phyloP scores from a whole-genome alignment of 345 rosid genomes.

The Ceriops zippeliana region DNA sequence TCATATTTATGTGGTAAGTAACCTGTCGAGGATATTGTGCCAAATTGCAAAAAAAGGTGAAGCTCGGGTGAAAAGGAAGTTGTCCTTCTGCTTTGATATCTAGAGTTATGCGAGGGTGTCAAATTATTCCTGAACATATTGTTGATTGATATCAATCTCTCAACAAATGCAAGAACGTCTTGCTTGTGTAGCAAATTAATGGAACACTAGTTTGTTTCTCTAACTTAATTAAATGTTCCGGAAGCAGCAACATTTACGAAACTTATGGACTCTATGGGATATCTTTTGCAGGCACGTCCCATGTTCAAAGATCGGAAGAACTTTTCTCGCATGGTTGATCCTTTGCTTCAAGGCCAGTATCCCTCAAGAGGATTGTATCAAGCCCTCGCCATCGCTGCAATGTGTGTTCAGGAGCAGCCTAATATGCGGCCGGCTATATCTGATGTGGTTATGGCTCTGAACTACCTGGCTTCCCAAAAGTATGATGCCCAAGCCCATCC shows the following conservation, averaged over 20 bases:
- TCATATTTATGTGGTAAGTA: too few species aligned
- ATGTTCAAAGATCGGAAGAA: slow-evolving; percentile 42
- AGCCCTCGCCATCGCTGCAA: slow-evolving; percentile 44
- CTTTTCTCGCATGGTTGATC: slow-evolving; percentile 38
- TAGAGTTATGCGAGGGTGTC: too few species aligned
- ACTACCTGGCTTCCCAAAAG: slow-evolving; percentile 34
- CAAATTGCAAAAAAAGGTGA: too few species aligned
- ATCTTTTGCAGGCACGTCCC: slow-evolving; percentile 38
- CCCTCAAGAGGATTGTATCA: slow-evolving; percentile 43
- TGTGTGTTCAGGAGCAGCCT: slow-evolving; percentile 52
- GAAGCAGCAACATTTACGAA: not conserved
- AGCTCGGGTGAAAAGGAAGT: too few species aligned
- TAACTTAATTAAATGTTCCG: too few species aligned
- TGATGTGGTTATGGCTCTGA: slow-evolving; percentile 43
- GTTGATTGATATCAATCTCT: not conserved
- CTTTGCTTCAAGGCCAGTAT: slow-evolving; percentile 32
- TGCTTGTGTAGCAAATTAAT: not conserved
- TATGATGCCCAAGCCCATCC: slow-evolving; percentile 13
- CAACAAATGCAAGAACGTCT: not conserved
- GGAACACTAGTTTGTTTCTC: too few species aligned
- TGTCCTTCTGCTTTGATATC: too few species aligned
- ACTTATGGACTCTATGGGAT: not conserved
- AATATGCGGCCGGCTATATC: slow-evolving; percentile 34
- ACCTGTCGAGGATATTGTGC: too few species aligned
- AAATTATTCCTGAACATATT: too few species aligned